These are phyloP conservation scores for Pseudogymnoascus sp. DNA, from an alignment of 2,329 filamentous ascomycete species.

Conservation along the genomic window DNA sequence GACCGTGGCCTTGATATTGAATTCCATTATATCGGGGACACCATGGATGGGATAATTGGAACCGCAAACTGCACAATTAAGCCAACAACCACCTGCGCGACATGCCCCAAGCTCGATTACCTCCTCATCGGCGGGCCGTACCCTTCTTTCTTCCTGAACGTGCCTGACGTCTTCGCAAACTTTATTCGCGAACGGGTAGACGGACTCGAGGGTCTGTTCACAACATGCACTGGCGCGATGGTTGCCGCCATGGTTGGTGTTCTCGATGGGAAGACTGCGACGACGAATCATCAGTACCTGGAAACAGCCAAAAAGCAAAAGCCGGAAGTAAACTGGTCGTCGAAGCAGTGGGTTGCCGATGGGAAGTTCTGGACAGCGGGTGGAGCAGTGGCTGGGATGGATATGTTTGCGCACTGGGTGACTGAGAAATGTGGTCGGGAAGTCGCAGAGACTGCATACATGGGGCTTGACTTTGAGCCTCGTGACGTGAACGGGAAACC, in stretches of 20 bases:
- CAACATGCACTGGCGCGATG: conserved; percentile 32
- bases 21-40: conserved; percentile 31
- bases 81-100: conserved; percentile 28
- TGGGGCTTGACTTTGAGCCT: conserved; percentile 21
- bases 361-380: conserved; percentile 39
- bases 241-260: conserved; percentile 30
- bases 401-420: conserved; percentile 33
- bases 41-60: conserved; percentile 23
- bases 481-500: conserved; percentile 17
- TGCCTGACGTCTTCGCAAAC: conserved; percentile 26
- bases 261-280: conserved; percentile 36
- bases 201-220: conserved; percentile 38
- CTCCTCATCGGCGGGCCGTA: conserved; percentile 31
- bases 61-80: conserved; percentile 20
- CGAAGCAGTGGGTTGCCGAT: conserved; percentile 37
- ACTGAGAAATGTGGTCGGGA: conserved; percentile 19
- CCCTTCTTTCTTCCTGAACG: conserved; percentile 19
- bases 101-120: conserved; percentile 32
- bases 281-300: conserved; percentile 33
- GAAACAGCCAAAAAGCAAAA: conserved; percentile 25
- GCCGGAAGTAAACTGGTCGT: conserved; percentile 37
- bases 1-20: conserved; percentile 24
- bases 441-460: conserved; percentile 14
- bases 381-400: conserved; percentile 41
- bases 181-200: conserved; percentile 41